Evolutionary conservation across 2,329 filamentous ascomycete species (phyloP), one percentile per base, ranked within the genome.

Genomic region (Sclerotinia minor): DNA sequence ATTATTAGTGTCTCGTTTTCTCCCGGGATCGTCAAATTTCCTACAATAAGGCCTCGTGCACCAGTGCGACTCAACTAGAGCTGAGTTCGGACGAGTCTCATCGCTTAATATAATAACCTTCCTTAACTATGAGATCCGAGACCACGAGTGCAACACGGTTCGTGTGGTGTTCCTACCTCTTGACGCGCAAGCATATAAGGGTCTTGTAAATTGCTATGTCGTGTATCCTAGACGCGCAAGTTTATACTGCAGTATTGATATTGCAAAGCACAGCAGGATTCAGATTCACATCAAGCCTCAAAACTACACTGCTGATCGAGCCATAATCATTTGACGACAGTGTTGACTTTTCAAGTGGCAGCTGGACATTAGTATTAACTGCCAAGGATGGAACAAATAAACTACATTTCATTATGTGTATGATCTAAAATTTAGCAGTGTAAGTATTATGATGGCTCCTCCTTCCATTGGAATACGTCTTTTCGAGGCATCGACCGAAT

Each of bases 1-100:
- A 50, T 50, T 63, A 21, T 26, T 63, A 63, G 59, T 13, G 21
- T 61, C 29, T 61, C n/a, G 45, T 24, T 61, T 61, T 45, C 15
- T 50, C 45, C 45, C 59, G 45, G 38, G 58, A 61, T 50, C n/a
- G 32, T 38, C 59, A 50, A 50, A 50, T 47, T n/a, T 49, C 19
- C 26, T 60, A 26, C 41, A 59, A 41, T 29, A 15, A n/a, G 53
- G 32, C 21, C 21, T 57, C 9, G 38, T 61, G n/a, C n/a, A n/a
- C n/a, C n/a, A n/a, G n/a, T n/a, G 59, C 21, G n/a, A 61, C 45
- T n/a, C 45, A 45, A 35, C 21, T 50, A 50, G 29, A 61, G 29
- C 45, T 61, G 45, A 50, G 59, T 61, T 50, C 45, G 29, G 59
- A 61, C 59, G 45, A 50, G 21, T 63, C 59, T 38, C 45, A 50